Conservation (phyloP, 148 eudicot genomes). For the Nepenthes mirabilis region DNA sequence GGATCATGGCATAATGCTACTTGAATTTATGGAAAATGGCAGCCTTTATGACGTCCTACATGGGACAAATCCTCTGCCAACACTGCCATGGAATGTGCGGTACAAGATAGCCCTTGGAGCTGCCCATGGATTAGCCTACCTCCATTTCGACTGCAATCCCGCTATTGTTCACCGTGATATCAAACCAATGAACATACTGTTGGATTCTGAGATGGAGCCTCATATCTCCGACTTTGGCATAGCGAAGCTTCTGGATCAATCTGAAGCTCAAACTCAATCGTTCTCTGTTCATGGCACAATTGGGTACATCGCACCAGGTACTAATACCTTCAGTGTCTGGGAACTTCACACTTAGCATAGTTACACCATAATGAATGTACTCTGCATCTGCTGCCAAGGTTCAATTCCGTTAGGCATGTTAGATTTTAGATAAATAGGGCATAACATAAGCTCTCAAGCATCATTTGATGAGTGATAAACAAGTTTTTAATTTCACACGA, state of each 20-base stretch:
- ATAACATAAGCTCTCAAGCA: no score
- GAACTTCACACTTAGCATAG: no score
- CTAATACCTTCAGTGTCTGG: neutral
- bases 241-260: slow-evolving; percentile 59
- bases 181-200: slow-evolving; percentile 62
- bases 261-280: slow-evolving; percentile 26
- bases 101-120: slow-evolving; percentile 67
- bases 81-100: slow-evolving; percentile 45
- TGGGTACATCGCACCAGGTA: slow-evolving; percentile 97
- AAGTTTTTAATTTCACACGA: neutral
- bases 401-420: no score
- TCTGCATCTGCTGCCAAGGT: no score
- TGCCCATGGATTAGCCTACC: slow-evolving; percentile 69
- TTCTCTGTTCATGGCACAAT: slow-evolving; percentile 47
- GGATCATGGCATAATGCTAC: slow-evolving; percentile 55
- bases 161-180: slow-evolving; percentile 69
- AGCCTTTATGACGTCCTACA: slow-evolving; percentile 70
- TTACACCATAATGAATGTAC: no score
- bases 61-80: slow-evolving; percentile 15
- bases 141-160: slow-evolving; percentile 74
- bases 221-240: slow-evolving; percentile 91
- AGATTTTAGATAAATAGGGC: no score
- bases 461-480: no score
- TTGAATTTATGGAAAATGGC: slow-evolving; percentile 62
- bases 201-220: slow-evolving; percentile 77